Evolutionary conservation across 768 basidiomycete genomes (phyloP).

Genomic region (Amanita jacksonii): DNA sequence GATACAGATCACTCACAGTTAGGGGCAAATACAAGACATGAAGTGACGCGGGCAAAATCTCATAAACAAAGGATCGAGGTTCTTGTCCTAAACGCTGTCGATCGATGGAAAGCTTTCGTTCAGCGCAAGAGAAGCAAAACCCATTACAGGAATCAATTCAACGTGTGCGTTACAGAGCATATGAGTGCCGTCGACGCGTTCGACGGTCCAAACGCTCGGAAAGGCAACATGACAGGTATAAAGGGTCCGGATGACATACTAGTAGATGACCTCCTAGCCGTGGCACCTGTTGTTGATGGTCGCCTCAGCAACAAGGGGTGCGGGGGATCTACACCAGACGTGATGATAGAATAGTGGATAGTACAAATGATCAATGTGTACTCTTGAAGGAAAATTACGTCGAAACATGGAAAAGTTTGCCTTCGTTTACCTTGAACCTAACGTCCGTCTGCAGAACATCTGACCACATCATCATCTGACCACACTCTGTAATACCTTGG

Average conservation of each 20-base stretch:
- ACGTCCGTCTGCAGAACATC: background rate
- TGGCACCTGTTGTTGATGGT: constrained; percentile 60
- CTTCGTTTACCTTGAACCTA: background rate
- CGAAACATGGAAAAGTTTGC: no score
- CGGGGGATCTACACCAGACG: background rate
- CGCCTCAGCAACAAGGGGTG: constrained; percentile 45
- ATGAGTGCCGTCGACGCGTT: constrained; percentile 73
- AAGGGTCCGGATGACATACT: constrained; percentile 13
- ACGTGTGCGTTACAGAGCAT: constrained; percentile 56
- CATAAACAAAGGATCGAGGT: constrained; percentile 7
- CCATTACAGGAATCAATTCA: constrained; percentile 56
- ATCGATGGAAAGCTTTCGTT: constrained; percentile 2
- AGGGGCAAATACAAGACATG: constrained; percentile 27
- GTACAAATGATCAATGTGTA: no score
- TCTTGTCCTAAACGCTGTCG: background rate
- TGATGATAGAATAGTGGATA: no score
- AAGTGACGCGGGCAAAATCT: constrained; percentile 31
- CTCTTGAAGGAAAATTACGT: no score
- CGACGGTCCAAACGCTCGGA: constrained; percentile 43
- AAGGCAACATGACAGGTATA: constrained; percentile 18
- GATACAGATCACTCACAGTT: constrained; percentile 27
- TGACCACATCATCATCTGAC: background rate
- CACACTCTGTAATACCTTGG: background rate
- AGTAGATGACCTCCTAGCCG: constrained; percentile 36
- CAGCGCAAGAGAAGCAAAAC: constrained; percentile 13